Base-by-base conservation (phyloP, 208 protist genomes). In the Crithidia fasciculata region DNA sequence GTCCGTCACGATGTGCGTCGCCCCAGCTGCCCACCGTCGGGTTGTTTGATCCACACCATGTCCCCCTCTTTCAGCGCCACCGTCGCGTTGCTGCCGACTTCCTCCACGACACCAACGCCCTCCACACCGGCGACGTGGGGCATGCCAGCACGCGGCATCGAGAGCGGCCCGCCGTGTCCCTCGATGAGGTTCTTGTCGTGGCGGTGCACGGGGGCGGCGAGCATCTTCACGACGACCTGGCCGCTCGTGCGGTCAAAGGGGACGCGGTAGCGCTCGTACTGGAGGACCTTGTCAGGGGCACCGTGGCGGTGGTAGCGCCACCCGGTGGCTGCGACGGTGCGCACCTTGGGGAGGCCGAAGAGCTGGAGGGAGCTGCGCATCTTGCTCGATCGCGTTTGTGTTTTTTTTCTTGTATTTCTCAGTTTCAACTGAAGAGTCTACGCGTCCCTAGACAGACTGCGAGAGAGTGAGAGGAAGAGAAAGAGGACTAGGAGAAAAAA, bases 131-230 rank as follows among this genome's bases (percentile, higher is more conserved):
- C 96, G 18, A 98, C 83, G 12, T 81, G 82, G 28, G 88, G 85
- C 8, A 89, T 70, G 62, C 62, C 56, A 18, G 41, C 37, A 16
- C 40, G 53, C 10, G 47, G 39, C 49, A 81, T 70, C 15, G 66
- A 74, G 4, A 86, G 37, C 3, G 83, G 84, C 0, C 82, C 88
- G 61, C 93, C 95, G 41, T 89, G 81, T 7, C 98, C 98, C 58
- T 98, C 85, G 64, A 99, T 94, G 40, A 98, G 79, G 77, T 98
- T 98, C 63, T 98, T 92, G 78, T 99, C 98, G 9, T 98, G 94
- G 52, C 95, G 94, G 76, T 99, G 98, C 28, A 99, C 96, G 36
- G 98, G 97, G 5, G 97, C 95, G 5, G 94, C 91, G 8, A 98
- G 67, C 93, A 99, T 98, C 83, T 97, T 97, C 60, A 99, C 89